phyloP scores from a whole-genome alignment of 257 asterid genomes.

The Schizonepeta tenuifolia region DNA sequence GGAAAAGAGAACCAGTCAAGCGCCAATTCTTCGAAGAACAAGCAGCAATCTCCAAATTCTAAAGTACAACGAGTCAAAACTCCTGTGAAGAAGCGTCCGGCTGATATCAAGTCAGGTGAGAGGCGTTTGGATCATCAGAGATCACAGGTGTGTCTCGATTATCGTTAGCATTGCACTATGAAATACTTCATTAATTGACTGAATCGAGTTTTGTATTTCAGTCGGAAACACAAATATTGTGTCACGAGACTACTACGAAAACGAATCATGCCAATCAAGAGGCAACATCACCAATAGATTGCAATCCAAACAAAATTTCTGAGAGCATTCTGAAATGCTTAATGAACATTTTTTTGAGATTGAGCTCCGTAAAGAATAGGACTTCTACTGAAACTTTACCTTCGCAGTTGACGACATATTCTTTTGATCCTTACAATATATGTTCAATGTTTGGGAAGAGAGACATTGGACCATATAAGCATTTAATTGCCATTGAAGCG shows the following conservation, averaged over 20 bases:
- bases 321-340: slow-evolving; percentile 83
- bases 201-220: slow-evolving; percentile 32
- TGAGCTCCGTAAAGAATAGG: slow-evolving; percentile 62
- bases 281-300: slow-evolving; percentile 34
- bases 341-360: slow-evolving; percentile 60
- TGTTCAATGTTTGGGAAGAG: slow-evolving; percentile 62
- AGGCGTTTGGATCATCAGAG: slow-evolving; percentile 53
- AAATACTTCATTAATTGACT: slow-evolving; percentile 14
- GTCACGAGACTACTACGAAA: slow-evolving; percentile 44
- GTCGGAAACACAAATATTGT: slow-evolving; percentile 44
- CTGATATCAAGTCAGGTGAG: slow-evolving; percentile 45
- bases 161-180: background rate
- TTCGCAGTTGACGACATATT: slow-evolving; percentile 41
- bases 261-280: slow-evolving; percentile 36
- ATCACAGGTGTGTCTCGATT: slow-evolving; percentile 46
- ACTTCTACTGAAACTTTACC: slow-evolving; percentile 51
- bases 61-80: slow-evolving; percentile 46
- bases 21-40: slow-evolving; percentile 47
- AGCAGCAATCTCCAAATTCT: slow-evolving; percentile 45
- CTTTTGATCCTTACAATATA: slow-evolving; percentile 65
- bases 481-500: slow-evolving; percentile 61
- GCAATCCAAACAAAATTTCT: slow-evolving; percentile 70
- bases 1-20: slow-evolving; percentile 64
- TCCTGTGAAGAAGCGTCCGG: slow-evolving; percentile 52
- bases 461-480: slow-evolving; percentile 80